Percentiles rank a stretch among this genome's conserved stretches.
phyloP scores from a whole-genome alignment of 2,329 filamentous ascomycete species.

The Coniochaeta sp. region DNA sequence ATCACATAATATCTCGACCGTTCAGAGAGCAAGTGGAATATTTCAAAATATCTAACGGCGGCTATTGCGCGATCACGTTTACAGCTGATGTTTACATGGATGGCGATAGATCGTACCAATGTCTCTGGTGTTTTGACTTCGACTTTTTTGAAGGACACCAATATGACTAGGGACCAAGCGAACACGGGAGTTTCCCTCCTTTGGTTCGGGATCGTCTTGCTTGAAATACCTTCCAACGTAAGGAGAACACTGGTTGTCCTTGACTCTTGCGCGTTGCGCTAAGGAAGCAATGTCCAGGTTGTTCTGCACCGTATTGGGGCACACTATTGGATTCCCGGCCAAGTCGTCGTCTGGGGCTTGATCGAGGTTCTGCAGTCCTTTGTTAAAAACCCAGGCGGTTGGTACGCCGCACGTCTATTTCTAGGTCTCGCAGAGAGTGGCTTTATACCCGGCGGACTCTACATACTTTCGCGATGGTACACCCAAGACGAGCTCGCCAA shows the following conservation, averaged over 20 bases:
- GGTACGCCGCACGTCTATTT: slow-evolving; percentile 11
- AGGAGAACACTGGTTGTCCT: not conserved
- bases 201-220: slow-evolving; percentile 11
- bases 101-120: slow-evolving; percentile 15
- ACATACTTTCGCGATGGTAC: slow-evolving; percentile 11
- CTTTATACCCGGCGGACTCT: slow-evolving; percentile 13
- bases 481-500: slow-evolving; percentile 13
- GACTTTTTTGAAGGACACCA: slow-evolving; percentile 7
- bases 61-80: not conserved
- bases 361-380: slow-evolving; percentile 11
- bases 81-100: slow-evolving; percentile 16
- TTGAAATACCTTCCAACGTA: slow-evolving; percentile 14
- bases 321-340: slow-evolving; percentile 13
- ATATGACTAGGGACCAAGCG: slow-evolving; percentile 13
- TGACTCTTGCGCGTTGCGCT: not conserved
- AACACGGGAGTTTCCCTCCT: slow-evolving; percentile 12
- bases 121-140: slow-evolving; percentile 15
- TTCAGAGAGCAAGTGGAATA: not conserved
- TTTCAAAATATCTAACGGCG: not conserved
- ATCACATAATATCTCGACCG: not conserved
- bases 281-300: not conserved
- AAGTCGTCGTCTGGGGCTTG: slow-evolving; percentile 12
- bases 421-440: slow-evolving; percentile 12
- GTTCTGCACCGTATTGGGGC: slow-evolving; percentile 13
- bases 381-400: slow-evolving; percentile 9